phyloP scores from a whole-genome alignment of 1,139 yeast species.

The Suhomyces atakaporum region DNA sequence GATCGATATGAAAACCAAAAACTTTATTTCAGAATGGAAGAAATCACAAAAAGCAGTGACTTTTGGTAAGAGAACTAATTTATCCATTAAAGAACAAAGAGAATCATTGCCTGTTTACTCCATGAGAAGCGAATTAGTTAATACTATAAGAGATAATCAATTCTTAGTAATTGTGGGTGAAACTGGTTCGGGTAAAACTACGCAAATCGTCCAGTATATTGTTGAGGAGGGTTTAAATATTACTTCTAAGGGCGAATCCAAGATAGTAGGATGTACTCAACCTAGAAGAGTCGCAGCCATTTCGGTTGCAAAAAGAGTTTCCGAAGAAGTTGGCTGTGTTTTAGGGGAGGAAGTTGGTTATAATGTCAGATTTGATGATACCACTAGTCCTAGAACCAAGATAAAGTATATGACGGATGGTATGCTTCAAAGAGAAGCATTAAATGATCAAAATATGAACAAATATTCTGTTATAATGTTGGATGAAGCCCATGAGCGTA shows the following conservation, averaged over 20 bases:
- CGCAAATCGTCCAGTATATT: slow-evolving; percentile 37
- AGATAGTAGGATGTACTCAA: slow-evolving; percentile 68
- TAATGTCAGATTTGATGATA: slow-evolving; percentile 65
- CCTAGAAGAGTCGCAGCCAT: slow-evolving; percentile 77
- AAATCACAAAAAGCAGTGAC: slow-evolving; percentile 43
- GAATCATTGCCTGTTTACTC: slow-evolving; percentile 72
- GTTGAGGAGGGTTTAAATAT: slow-evolving; percentile 39
- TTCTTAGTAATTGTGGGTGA: slow-evolving; percentile 51
- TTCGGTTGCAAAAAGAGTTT: slow-evolving; percentile 68
- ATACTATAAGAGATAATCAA: slow-evolving; percentile 51
- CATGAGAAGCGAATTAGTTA: slow-evolving; percentile 58
- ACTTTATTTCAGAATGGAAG: slow-evolving; percentile 52
- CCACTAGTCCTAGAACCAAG: slow-evolving; percentile 52
- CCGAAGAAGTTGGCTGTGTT: slow-evolving; percentile 61
- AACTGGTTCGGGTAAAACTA: slow-evolving; percentile 40
- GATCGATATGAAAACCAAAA: slow-evolving; percentile 13
- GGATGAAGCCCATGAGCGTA: slow-evolving; percentile 96
- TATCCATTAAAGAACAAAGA: slow-evolving; percentile 65
- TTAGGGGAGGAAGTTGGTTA: slow-evolving; percentile 69
- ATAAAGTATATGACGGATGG: slow-evolving; percentile 90
- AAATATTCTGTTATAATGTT: slow-evolving; percentile 82
- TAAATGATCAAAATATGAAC: slow-evolving; percentile 70
- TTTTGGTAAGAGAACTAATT: slow-evolving; percentile 56
- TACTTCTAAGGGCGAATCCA: slow-evolving; percentile 26
- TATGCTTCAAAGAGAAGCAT: slow-evolving; percentile 83